phyloP scores from a whole-genome alignment of 2,329 filamentous ascomycete species.

The Penicillium concentricum region DNA sequence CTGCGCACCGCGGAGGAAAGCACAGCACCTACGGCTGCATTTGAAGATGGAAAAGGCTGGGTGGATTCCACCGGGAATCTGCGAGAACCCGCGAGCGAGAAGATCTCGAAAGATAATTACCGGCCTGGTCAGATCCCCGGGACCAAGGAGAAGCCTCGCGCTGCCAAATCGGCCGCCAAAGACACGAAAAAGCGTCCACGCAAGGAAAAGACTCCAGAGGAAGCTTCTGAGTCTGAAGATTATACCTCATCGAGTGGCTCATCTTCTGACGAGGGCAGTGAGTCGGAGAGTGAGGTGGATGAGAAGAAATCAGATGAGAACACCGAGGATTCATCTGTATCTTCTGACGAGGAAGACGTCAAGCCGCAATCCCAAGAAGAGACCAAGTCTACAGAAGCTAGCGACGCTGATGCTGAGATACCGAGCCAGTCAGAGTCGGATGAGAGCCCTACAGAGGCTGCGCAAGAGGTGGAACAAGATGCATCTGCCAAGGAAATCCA shows the following conservation, averaged over 20 bases:
- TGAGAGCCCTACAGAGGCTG: slow-evolving; percentile 10
- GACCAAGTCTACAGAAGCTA: slow-evolving; percentile 10
- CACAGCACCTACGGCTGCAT: slow-evolving; percentile 58
- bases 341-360: slow-evolving; percentile 25
- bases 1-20: slow-evolving; percentile 58
- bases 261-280: slow-evolving; percentile 26
- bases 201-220: slow-evolving; percentile 16
- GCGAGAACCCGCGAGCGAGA: slow-evolving; percentile 47
- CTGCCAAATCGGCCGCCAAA: slow-evolving; percentile 13
- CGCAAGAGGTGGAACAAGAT: slow-evolving; percentile 8
- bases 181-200: slow-evolving; percentile 5
- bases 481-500: slow-evolving; percentile 63
- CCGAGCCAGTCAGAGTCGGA: slow-evolving; percentile 6
- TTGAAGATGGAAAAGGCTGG: slow-evolving; percentile 85
- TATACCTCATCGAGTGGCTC: slow-evolving; percentile 41
- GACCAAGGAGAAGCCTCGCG: slow-evolving; percentile 30
- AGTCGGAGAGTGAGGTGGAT: slow-evolving; percentile 26
- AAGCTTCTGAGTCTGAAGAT: slow-evolving; percentile 29
- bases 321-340: slow-evolving; percentile 28
- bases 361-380: slow-evolving; percentile 1
- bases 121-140: slow-evolving; percentile 32
- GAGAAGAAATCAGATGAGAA: slow-evolving; percentile 14
- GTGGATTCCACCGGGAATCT: slow-evolving; percentile 75
- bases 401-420: not conserved
- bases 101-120: slow-evolving; percentile 30